phyloP scores from a whole-genome alignment of 2,329 filamentous ascomycete species.

The Leptographium procerum region DNA sequence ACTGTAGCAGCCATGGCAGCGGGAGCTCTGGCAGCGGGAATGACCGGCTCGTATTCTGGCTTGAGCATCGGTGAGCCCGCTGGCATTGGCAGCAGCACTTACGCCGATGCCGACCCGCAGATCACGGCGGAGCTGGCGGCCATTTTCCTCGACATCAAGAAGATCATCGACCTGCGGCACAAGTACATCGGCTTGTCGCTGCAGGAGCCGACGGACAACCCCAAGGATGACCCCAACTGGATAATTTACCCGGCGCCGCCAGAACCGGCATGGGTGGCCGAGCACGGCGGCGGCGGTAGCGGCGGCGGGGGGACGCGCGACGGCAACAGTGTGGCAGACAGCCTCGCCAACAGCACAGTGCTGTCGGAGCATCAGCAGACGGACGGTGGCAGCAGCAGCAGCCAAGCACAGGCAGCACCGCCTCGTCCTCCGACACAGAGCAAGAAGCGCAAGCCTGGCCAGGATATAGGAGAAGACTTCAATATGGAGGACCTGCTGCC shows the following conservation, averaged over 20 bases:
- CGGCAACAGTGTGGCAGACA: slow-evolving; percentile 28
- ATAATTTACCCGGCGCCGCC: slow-evolving; percentile 84
- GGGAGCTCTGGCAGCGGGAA: slow-evolving; percentile 9
- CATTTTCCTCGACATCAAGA: slow-evolving; percentile 86
- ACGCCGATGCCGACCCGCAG: slow-evolving; percentile 62
- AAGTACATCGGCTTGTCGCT: slow-evolving; percentile 82
- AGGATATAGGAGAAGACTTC: slow-evolving; percentile 89
- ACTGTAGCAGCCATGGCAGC: not conserved
- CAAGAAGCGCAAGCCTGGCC: slow-evolving; percentile 64
- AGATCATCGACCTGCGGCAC: slow-evolving; percentile 74
- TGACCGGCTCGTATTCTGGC: slow-evolving; percentile 13
- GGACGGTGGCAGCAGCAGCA: not conserved
- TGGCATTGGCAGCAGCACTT: slow-evolving; percentile 53
- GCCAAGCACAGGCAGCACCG: not conserved
- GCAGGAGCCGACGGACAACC: slow-evolving; percentile 74
- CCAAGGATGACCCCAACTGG: slow-evolving; percentile 75
- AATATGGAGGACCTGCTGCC: slow-evolving; percentile 67
- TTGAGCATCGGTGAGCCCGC: slow-evolving; percentile 37
- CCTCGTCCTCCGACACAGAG: slow-evolving; percentile 13
- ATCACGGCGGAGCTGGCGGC: slow-evolving; percentile 73
- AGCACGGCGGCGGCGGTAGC: slow-evolving; percentile 20
- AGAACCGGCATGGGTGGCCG: slow-evolving; percentile 75
- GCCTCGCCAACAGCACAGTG: slow-evolving; percentile 35
- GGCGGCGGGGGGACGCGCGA: slow-evolving; percentile 17
- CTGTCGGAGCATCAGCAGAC: slow-evolving; percentile 19